A percentile compares a stretch with the other conserved stretches of the same genome.
These are phyloP conservation scores for Myxozyma udenii DNA, from an alignment of 805 yeast genomes.

Conservation along the genomic window DNA sequence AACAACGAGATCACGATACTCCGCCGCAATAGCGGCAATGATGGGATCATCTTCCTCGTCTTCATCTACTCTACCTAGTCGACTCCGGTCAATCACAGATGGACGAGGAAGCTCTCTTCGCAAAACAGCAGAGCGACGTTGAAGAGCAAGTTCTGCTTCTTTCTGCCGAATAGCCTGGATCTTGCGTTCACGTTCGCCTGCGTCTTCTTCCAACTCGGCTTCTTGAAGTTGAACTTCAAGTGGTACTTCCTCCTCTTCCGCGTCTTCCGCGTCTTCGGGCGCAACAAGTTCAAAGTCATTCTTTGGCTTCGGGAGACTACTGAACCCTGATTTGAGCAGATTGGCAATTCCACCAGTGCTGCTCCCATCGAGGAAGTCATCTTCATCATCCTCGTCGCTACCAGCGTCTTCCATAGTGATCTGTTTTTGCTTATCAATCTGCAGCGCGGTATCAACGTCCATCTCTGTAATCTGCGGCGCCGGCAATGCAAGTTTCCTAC, in stretches of 20 bases:
- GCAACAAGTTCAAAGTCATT: conserved; percentile 43
- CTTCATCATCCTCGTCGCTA: conserved; percentile 32
- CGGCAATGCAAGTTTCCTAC: conserved; percentile 42
- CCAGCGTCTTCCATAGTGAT: conserved; percentile 25
- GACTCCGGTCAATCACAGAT: conserved; percentile 5
- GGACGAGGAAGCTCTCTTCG: conserved; percentile 45
- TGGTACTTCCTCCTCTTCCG: conserved; percentile 13
- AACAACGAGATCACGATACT: conserved; percentile 29
- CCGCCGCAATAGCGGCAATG: conserved; percentile 26
- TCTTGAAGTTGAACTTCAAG: conserved; percentile 25
- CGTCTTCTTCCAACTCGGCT: conserved; percentile 32
- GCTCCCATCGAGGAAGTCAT: conserved; percentile 40
- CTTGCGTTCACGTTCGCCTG: conserved; percentile 36
- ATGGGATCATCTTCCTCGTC: conserved; percentile 17
- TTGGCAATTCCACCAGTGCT: conserved; percentile 30
- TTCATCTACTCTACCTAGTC: conserved; percentile 2
- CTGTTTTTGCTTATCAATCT: conserved; percentile 32
- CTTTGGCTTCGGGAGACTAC: conserved; percentile 42
- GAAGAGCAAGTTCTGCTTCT: conserved; percentile 32
- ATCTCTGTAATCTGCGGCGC: conserved; percentile 38
- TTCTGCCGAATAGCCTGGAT: conserved; percentile 25
- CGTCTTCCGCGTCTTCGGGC: conserved; percentile 34
- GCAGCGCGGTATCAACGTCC: conserved; percentile 37
- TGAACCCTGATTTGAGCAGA: conserved; percentile 17
- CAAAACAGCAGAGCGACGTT: conserved; percentile 48